A percentile compares a stretch with the other conserved stretches of the same genome.
Evolutionary conservation across 495 filamentous ascomycete species (phyloP).

Genomic region (Daldinia concentrica): DNA sequence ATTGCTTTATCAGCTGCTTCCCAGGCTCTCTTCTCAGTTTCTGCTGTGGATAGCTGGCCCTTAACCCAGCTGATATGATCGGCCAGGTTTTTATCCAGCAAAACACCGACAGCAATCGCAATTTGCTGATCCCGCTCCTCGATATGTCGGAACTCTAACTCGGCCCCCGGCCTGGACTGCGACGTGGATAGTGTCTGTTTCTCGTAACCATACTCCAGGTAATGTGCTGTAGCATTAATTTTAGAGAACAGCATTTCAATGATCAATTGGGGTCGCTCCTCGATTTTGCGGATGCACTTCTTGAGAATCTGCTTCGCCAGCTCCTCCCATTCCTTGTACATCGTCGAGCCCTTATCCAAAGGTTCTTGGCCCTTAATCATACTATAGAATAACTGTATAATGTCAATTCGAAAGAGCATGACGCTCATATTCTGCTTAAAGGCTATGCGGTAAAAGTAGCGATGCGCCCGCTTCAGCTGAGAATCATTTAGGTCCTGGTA

Average conservation of each 20-base stretch:
- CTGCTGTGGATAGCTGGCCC: conserved; percentile 70
- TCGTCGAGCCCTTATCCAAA: conserved; percentile 67
- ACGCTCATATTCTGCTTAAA: conserved; percentile 94
- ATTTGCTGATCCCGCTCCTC: conserved; percentile 73
- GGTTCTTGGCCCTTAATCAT: conserved; percentile 93
- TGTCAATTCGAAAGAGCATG: conserved; percentile 88
- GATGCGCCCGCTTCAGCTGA: conserved; percentile 92
- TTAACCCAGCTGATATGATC: conserved; percentile 86
- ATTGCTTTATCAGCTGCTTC: conserved; percentile 72
- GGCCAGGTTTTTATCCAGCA: conserved; percentile 78
- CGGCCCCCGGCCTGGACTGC: conserved; percentile 66
- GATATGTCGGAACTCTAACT: conserved; percentile 81
- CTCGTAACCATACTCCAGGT: conserved; percentile 90
- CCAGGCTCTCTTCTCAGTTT: conserved; percentile 81
- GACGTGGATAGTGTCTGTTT: conserved; percentile 73
- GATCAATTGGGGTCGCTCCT: conserved; percentile 81
- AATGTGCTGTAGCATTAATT: conserved; percentile 81
- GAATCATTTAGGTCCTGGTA: conserved; percentile 82
- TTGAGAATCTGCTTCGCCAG: conserved; percentile 82
- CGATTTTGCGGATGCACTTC: conserved; percentile 78
- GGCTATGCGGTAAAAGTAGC: conserved; percentile 92
- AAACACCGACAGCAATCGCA: conserved; percentile 76
- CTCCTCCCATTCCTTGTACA: conserved; percentile 92
- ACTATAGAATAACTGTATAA: conserved; percentile 84
- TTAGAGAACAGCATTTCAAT: conserved; percentile 96